Evolutionary conservation across 164 flowering plant genomes (phyloP), one percentile per base, ranked within the genome.

Genomic region (Buxus sempervirens): DNA sequence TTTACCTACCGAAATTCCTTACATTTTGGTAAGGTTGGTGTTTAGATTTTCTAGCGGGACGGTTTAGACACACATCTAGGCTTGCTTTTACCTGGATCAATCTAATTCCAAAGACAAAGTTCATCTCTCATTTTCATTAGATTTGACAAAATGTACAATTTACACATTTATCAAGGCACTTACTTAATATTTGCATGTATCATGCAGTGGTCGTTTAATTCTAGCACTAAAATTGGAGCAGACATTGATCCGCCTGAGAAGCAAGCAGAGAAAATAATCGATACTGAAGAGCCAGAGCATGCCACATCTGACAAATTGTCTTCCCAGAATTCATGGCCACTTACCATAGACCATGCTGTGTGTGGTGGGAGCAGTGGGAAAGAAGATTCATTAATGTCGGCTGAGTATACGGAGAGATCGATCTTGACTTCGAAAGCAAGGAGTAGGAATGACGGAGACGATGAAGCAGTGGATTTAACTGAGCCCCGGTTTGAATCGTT

Each of bases 401-500:
- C 77, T 16, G 84, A 83, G 60, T 80, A 76, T 62, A 76, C 86
- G 48, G 86, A 87, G 65, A 79, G 81, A 67, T 42, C 82, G 73
- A 68, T 87, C 54, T 64, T 89, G 65, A 71, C 80, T 25, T 82
- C 96, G 32, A 72, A 79, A 22, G 77, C 77, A 27, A 72, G 80
- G 70, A 90, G 84, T 69, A 73, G 80, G 75, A 84, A 70, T 48
- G 76, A 72, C 23, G 75, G 60, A 21, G 91, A 85, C 13, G 91
- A 84, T 16, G 95, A 87, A 45, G 57, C 63, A 16, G 97, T 94
- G 60, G 97, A 95, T 81, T 70, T 95, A 63, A 84, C 88, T 0
- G 96, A 95, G 76, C 98, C 98, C 15, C 82, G 92, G 55, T 75
- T 91, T 26, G 97, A 95, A 73, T 75, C 89, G 62, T 95, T 95